Percentiles rank a stretch among this genome's conserved stretches.
Evolutionary conservation across 2,329 filamentous ascomycete species (phyloP).

Genomic region (Colletotrichum phormii): DNA sequence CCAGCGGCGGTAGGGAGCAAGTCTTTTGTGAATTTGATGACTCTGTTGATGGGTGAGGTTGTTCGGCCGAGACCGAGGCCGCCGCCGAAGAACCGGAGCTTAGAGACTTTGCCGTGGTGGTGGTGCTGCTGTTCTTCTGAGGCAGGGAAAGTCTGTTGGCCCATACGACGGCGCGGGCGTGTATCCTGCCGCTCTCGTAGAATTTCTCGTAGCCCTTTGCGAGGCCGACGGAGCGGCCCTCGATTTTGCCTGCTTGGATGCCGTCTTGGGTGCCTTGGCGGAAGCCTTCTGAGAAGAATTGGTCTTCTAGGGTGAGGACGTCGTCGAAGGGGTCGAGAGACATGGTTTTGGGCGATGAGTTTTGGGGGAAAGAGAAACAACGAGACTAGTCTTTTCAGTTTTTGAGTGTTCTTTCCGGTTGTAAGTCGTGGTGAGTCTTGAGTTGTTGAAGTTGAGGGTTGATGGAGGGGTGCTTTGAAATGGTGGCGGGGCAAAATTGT

Average conservation of each 20-base stretch:
- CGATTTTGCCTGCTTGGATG: conserved; percentile 79
- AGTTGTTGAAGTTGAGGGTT: conserved; percentile 8
- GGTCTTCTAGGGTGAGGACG: conserved; percentile 70
- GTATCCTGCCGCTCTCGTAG: conserved; percentile 79
- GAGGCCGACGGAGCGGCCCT: conserved; percentile 91
- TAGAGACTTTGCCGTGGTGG: background rate
- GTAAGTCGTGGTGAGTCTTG: background rate
- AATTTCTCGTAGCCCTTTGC: conserved; percentile 97
- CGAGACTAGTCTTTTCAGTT: too few species aligned
- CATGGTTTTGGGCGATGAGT: conserved; percentile 39
- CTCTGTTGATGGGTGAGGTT: background rate
- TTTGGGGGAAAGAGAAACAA: background rate
- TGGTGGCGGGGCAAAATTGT: conserved; percentile 28
- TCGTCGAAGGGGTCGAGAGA: conserved; percentile 65
- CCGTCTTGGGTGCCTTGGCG: conserved; percentile 81
- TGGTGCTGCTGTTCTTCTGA: background rate
- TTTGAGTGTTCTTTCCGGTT: background rate
- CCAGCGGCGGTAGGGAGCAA: conserved; percentile 54
- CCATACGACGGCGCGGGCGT: conserved; percentile 87
- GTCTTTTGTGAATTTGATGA: background rate
- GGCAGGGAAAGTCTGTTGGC: conserved; percentile 69
- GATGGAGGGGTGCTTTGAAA: conserved; percentile 30
- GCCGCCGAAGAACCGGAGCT: conserved; percentile 1
- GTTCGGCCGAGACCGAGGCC: background rate
- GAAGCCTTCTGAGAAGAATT: conserved; percentile 88